phyloP scores from a whole-genome alignment of 495 filamentous ascomycete species.

The Penicillium lividum region DNA sequence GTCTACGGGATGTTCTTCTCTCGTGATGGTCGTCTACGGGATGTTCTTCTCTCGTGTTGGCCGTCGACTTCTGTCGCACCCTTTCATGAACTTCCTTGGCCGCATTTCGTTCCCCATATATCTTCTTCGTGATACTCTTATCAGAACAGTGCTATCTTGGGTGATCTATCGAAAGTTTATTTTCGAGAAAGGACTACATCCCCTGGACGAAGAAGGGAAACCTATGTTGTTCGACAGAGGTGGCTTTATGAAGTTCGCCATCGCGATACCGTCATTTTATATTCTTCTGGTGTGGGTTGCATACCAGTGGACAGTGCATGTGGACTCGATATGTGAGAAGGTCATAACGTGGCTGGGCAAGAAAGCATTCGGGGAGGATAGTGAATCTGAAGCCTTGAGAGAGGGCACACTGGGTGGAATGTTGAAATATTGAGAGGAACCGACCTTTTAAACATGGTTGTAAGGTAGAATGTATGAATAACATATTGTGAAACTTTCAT shows the following conservation, averaged over 20 bases:
- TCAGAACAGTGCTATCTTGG: constrained; percentile 21
- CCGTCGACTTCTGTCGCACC: constrained; percentile 17
- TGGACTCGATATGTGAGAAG: constrained; percentile 15
- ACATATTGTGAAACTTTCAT: too few species aligned
- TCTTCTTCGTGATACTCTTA: constrained; percentile 22
- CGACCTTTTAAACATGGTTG: not conserved
- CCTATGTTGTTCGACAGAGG: constrained; percentile 7
- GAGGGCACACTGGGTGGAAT: not conserved
- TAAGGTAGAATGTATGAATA: too few species aligned
- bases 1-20: constrained; percentile 9
- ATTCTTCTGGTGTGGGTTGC: constrained; percentile 7
- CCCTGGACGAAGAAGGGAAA: constrained; percentile 10
- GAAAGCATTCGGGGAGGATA: constrained; percentile 11
- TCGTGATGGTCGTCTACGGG: not conserved
- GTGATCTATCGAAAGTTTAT: constrained; percentile 13
- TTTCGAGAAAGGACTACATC: constrained; percentile 8
- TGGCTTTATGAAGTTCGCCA: constrained; percentile 3
- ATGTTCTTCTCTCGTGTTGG: constrained; percentile 8
- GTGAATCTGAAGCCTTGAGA: not conserved
- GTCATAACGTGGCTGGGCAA: constrained; percentile 12
- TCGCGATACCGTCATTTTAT: constrained; percentile 13
- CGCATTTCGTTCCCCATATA: constrained; percentile 26
- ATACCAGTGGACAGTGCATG: constrained; percentile 18
- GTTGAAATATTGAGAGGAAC: not conserved
- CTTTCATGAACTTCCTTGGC: constrained; percentile 19